Evolutionary conservation across 108 stramenopile genomes (phyloP), one percentile per base, ranked within the genome.

Genomic region (Nitzschia inconspicua): DNA sequence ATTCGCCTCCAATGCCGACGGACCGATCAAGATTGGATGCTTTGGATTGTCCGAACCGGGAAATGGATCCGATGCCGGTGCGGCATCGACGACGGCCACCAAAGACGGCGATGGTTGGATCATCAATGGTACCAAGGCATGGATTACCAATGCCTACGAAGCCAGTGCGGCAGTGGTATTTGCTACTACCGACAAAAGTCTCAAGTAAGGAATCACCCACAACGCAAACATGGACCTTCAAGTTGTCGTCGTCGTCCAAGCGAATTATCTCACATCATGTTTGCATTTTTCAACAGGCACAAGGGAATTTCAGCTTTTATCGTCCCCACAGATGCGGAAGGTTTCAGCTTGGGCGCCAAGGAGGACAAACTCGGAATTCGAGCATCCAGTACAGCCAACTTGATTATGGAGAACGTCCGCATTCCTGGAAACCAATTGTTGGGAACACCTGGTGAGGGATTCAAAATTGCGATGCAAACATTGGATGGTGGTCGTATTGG

Each of bases 71-170:
- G 96, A 96, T 73, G 94, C 95, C 25, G 98, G 96, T 25, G 98
- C 98, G 1, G 98, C 98, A 6, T 56, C 77, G 24, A 95, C 95
- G 5, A 97, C 95, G 3, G 98, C 98, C 30, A 87, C 70, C 29
- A 68, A 74, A 20, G 91, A 92, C 61, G 93, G 94, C 6, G 88
- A 87, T 58, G n/a, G 37, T 39, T 98, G 89, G 89, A 79, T 95
- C 43, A 65, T 98, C 24, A 95, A 97, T 72, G 97, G 97, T n/a
- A 94, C 93, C 56, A 98, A 98, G 78, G 97, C 97, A 19, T 98
- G 97, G 97, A 98, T 98, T 71, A 97, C 95, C 26, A 98, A 98
- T 75, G 96, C 97, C 5, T 81, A 95, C 60, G 96, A 97, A 62
- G 79, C 96, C 6, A 56, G 78, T 52, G 89, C 91, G 0, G 91